Evolutionary conservation across 2,329 filamentous ascomycete genomes (phyloP), one percentile per base, ranked within the genome.

Genomic region (Fusarium stilboides): DNA sequence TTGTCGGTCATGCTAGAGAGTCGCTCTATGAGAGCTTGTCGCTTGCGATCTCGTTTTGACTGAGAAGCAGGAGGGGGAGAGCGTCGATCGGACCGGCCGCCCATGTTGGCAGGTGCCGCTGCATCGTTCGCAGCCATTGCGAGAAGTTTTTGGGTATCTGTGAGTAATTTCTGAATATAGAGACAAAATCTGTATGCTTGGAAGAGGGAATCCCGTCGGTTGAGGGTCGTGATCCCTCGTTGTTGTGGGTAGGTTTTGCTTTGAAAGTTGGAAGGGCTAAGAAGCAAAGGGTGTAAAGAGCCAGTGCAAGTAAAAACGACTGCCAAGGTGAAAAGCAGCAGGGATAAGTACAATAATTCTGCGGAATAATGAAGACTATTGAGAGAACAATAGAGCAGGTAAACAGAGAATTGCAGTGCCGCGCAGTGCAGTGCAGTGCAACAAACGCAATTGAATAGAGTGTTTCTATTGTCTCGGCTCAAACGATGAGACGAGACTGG

Each of bases 11-110:
- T 89, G 57, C 90, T 88, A 40, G 89, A 87, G 8, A 97, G 87
- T 68, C 92, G 91, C 65, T 97, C 94, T 71, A 90, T 89, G 65
- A 98, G 89, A 75, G 91, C 89, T 75, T 93, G 93, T 66, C 94
- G 91, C 77, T 94, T 91, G 80, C 97, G 96, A 82, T 98, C 95
- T 79, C 94, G 89, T 84, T 98, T 98, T 40, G 93, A 95, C 67
- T 85, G 84, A n/a, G 83, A 74, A 26, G 79, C 72, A 19, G 79
- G 74, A 54, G 76, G 75, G 57, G 81, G 80, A 57, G 81, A 81
- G 34, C 78, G 79, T 57, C 77, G 77, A 56, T 81, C 78, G 68
- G 75, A 65, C 58, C 77, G 76, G 66, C 73, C 78, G 59, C 74
- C 74, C 54, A 79, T 63, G 57, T 76, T 73, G 46, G 78, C 58